Evolutionary conservation across 768 basidiomycete species (phyloP).

Genomic region (Lentinula sp.): DNA sequence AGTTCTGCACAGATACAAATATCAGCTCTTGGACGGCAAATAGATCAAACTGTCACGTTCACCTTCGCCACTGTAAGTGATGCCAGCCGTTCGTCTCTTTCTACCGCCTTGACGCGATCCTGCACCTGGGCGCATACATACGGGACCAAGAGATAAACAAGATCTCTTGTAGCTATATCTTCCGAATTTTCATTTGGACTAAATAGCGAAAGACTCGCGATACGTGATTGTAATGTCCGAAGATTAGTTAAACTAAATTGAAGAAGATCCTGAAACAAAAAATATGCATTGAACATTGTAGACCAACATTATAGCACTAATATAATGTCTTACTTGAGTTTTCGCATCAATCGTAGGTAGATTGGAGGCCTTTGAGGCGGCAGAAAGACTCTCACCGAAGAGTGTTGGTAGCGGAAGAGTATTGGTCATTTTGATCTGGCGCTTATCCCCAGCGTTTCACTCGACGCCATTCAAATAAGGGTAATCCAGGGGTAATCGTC

Average conservation of each 20-base stretch:
- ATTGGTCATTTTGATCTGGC: not conserved
- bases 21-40: not conserved
- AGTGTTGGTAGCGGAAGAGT: conserved; percentile 29
- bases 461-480: no score
- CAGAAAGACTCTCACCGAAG: conserved; percentile 27
- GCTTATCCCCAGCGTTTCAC: no score
- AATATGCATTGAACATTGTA: not conserved
- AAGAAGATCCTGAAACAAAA: conserved; percentile 46
- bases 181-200: conserved; percentile 80
- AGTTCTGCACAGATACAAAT: conserved; percentile 30
- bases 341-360: conserved; percentile 35
- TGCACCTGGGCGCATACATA: conserved; percentile 63
- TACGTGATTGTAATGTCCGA: conserved; percentile 41
- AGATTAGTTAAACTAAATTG: conserved; percentile 52
- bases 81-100: conserved; percentile 51
- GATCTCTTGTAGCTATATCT: conserved; percentile 73
- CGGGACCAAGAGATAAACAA: conserved; percentile 71
- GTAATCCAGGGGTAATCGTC: no score
- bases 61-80: conserved; percentile 56
- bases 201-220: conserved; percentile 64
- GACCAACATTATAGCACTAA: not conserved
- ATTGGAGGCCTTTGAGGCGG: conserved; percentile 31
- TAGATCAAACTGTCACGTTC: conserved; percentile 15
- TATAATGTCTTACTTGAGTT: conserved; percentile 29
- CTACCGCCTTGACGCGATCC: conserved; percentile 49